A percentile compares a stretch with the other conserved stretches of the same genome.
phyloP scores from a whole-genome alignment of 345 rosid genomes.

The Turritis glabra region DNA sequence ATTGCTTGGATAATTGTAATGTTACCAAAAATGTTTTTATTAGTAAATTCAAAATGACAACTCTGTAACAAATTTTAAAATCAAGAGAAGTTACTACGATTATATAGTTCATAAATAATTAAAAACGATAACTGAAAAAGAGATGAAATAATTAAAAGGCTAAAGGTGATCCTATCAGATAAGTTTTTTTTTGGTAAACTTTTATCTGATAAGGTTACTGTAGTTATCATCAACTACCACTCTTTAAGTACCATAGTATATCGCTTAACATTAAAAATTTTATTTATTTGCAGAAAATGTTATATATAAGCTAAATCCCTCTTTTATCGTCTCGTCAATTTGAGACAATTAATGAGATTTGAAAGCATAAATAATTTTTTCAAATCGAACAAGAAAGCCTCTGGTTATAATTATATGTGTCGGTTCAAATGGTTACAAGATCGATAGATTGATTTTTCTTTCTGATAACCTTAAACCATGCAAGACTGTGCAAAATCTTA shows the following conservation, averaged over 20 bases:
- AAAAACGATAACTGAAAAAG: too few relatives aligned
- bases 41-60: too few relatives aligned
- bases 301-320: background rate
- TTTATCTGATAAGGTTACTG: slow-evolving; percentile 18
- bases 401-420: background rate
- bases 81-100: too few relatives aligned
- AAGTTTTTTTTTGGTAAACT: background rate
- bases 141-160: too few relatives aligned
- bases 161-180: slow-evolving; percentile 24
- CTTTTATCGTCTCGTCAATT: background rate
- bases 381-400: background rate
- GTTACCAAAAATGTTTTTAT: too few relatives aligned
- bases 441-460: background rate
- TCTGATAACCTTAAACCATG: slow-evolving; percentile 7
- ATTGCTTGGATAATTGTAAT: too few relatives aligned
- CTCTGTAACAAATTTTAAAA: too few relatives aligned
- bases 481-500: too few relatives aligned
- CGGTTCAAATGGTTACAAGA: slow-evolving; percentile 21
- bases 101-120: too few relatives aligned
- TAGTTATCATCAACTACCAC: slow-evolving; percentile 18
- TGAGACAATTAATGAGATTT: background rate
- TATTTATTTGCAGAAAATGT: background rate
- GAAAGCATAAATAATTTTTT: background rate
- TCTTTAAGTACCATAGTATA: background rate
- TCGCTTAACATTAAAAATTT: background rate